Evolutionary conservation across 2,329 filamentous ascomycete species (phyloP), one percentile per base, ranked within the genome.

Genomic region (Trematosphaeria pertusa): DNA sequence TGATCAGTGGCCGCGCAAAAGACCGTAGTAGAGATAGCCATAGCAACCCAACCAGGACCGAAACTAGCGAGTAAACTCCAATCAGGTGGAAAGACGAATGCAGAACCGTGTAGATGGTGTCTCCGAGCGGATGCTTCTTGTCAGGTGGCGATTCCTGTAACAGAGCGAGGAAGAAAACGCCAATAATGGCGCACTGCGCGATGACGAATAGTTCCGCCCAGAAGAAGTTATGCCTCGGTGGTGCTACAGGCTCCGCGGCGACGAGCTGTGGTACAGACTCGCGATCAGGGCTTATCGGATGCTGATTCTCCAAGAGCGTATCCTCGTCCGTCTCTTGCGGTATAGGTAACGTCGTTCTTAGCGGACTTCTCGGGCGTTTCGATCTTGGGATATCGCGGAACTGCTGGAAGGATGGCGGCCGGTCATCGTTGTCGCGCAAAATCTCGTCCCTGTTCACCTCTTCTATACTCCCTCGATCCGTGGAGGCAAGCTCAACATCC

Each of bases 201-300:
- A 97, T 94, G 37, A 96, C 75, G 69, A 92, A 99, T 33, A 97
- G 80, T 73, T 90, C 92, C 3, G 89, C 90, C 80, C 94, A 99
- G 74, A 97, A 96, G 4, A 87, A 80, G 71, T 99, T 94, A 69
- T 97, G 91, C 38, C 83, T 81, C 20, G 66, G 67, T 0, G 67
- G 56, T 9, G 58, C 46, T 14, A 56, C 50, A 0, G 65, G 61
- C 4, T 83, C 76, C 9, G 81, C 75, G 18, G 83, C 78, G 22
- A 85, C 77, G 0, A 82, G 78, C 19, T 79, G 78, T 36, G 82
- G 83, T 14, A 81, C 75, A n/a, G 78, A 81, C 22, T 82, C 80
- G 28, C 71, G 71, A 38, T 78, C 75, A 5, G 79, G 76, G 54
- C 78, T 81, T 33, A 74, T 71, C 1, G 62, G 60, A 32, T 75